Base-by-base conservation (phyloP, 2,329 filamentous ascomycete genomes). In the Colletotrichum phormii region DNA sequence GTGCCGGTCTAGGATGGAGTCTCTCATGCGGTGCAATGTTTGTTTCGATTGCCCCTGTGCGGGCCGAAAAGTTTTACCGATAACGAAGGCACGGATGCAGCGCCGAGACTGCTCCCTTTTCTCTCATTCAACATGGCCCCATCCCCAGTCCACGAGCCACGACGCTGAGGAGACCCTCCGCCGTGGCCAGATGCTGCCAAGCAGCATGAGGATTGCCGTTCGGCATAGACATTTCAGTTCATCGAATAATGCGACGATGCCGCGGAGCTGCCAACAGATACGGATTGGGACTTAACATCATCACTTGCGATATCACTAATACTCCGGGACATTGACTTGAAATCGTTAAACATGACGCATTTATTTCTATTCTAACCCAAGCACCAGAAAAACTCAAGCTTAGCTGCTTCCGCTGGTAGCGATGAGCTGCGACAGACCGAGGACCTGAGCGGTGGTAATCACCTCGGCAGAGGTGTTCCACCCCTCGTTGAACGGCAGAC, bases 401-500 rank as follows among this genome's bases (percentile, higher is more conserved):
- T 24, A 70, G 53, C 33, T 65, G 53, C 61, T 60, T 37, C 7
- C 8, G 54, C 70, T 70, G 12, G 70, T 51, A n/a, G 60, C 70
- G 33, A 72, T 72, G 11, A 35, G 60, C 49, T 64, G 60, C 54
- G 70, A 70, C 46, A 72, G 54, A 12, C 53, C 60, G n/a, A 72
- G 31, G 33, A 72, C 70, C 60, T 72, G n/a, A 9, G 60, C 60
- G 8, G 60, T 64, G 13, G 66, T 72, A 11, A 72, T 72, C 1
- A 29, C 37, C 15, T 55, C 54, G 2, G 33, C 33, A 4, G 66
- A 70, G 4, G 60, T 72, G 7, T 13, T 54, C 66, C 70, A 73
- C 1, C 71, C 71, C 53, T 73, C 67, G 15, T 58, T 37, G 62
- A 71, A 73, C 7, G 71, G 71, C 51, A 73, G 57, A 12, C 71